Conservation (phyloP, 371 early-diverging fungal genomes). For the Mycotypha africana region DNA sequence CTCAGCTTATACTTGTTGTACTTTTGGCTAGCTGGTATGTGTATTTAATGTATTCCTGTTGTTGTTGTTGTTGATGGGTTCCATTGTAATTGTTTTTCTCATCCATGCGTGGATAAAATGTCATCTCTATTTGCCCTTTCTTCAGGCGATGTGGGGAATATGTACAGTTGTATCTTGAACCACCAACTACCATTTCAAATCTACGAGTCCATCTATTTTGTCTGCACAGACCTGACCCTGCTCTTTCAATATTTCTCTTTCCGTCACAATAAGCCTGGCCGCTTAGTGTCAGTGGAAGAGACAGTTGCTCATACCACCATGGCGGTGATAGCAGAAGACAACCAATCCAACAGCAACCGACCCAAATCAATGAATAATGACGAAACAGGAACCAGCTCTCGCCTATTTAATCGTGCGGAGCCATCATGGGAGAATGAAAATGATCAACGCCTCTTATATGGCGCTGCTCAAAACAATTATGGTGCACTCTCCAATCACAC, state of each 20-base stretch:
- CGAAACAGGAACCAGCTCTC: background rate
- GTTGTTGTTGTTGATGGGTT: too few relatives aligned
- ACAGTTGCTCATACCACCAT: too few relatives aligned
- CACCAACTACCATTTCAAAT: conserved; percentile 27
- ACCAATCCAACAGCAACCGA: background rate
- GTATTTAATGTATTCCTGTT: background rate
- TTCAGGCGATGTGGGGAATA: conserved; percentile 62
- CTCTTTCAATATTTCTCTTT: conserved; percentile 21
- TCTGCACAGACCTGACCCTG: conserved; percentile 14
- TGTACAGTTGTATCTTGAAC: conserved; percentile 68
- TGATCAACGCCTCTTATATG: too few relatives aligned
- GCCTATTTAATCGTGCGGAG: too few relatives aligned
- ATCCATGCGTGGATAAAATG: too few relatives aligned
- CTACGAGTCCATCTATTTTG: conserved; percentile 13
- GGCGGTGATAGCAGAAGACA: too few relatives aligned
- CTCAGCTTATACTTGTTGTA: conserved; percentile 50
- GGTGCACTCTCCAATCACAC: too few relatives aligned
- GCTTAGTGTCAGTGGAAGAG: too few relatives aligned
- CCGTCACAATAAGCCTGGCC: conserved; percentile 3
- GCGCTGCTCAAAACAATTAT: too few relatives aligned
- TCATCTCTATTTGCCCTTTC: background rate
- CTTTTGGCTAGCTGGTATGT: conserved; percentile 60
- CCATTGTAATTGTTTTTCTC: too few relatives aligned
- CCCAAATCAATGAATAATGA: too few relatives aligned
- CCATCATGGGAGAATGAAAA: too few relatives aligned